phyloP scores from a whole-genome alignment of 75 land plant genomes.

The Pinus taeda region DNA sequence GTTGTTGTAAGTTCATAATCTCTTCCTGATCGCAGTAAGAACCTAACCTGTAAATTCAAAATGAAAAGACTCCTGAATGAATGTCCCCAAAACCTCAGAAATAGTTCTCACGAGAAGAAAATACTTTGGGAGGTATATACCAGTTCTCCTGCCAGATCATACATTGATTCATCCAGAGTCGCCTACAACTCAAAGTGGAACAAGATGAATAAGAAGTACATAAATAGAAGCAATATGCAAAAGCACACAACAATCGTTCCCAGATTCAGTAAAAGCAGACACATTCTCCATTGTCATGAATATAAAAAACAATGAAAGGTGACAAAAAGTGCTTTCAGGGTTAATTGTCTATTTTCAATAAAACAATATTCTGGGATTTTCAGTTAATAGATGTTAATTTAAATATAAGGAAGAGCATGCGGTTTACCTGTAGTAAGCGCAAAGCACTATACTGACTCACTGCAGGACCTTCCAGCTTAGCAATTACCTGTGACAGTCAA shows the following conservation, averaged over 20 bases:
- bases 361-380: background rate
- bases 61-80: conserved; percentile 6
- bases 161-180: conserved; percentile 92
- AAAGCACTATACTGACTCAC: conserved; percentile 95
- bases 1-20: conserved; percentile 68
- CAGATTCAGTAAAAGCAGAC: background rate
- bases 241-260: background rate
- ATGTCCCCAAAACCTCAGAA: background rate
- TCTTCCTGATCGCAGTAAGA: conserved; percentile 90
- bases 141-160: conserved; percentile 99
- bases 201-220: background rate
- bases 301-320: background rate
- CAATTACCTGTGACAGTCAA: conserved; percentile 71
- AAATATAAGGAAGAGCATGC: background rate
- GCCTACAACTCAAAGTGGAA: conserved; percentile 49
- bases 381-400: background rate
- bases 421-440: conserved; percentile 81
- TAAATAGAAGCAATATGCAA: background rate
- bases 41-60: conserved; percentile 66
- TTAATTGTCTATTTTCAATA: background rate
- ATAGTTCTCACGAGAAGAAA: background rate
- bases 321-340: background rate
- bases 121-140: conserved; percentile 26
- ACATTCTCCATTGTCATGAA: background rate
- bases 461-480: conserved; percentile 96